Percentiles rank a stretch among this genome's conserved stretches.
phyloP scores from a whole-genome alignment of 1,139 yeast genomes.

The Suhomyces chickasaworum region DNA sequence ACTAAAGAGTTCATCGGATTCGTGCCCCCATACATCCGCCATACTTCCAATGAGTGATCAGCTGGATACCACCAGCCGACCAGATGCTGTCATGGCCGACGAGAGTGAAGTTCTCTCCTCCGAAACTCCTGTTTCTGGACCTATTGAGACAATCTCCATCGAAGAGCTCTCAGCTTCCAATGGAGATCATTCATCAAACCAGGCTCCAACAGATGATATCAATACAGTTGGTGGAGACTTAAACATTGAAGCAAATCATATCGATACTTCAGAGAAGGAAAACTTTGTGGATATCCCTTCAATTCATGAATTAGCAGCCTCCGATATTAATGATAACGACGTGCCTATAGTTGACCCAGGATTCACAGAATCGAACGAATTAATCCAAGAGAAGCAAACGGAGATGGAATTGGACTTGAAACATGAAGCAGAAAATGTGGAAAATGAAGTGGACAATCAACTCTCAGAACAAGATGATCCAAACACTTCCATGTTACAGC shows the following conservation, averaged over 20 bases:
- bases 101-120: background rate
- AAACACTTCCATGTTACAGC: slow-evolving; percentile 19
- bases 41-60: slow-evolving; percentile 5
- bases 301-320: background rate
- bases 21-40: slow-evolving; percentile 1
- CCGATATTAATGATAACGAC: background rate
- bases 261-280: background rate
- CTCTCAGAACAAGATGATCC: slow-evolving; percentile 16
- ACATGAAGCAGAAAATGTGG: background rate
- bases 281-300: background rate
- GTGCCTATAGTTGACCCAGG: background rate
- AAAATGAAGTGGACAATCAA: background rate
- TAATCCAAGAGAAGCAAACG: background rate
- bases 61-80: slow-evolving; percentile 2
- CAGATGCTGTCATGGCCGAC: slow-evolving; percentile 4
- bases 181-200: background rate
- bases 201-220: background rate
- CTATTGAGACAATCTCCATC: background rate
- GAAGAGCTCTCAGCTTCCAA: background rate
- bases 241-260: background rate
- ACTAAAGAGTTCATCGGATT: background rate
- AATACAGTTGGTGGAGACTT: background rate
- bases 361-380: background rate
- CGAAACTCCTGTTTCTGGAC: background rate
- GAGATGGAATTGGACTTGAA: background rate